Base-by-base conservation (phyloP, 2,329 filamentous ascomycete species). In the Daldinia sp. region DNA sequence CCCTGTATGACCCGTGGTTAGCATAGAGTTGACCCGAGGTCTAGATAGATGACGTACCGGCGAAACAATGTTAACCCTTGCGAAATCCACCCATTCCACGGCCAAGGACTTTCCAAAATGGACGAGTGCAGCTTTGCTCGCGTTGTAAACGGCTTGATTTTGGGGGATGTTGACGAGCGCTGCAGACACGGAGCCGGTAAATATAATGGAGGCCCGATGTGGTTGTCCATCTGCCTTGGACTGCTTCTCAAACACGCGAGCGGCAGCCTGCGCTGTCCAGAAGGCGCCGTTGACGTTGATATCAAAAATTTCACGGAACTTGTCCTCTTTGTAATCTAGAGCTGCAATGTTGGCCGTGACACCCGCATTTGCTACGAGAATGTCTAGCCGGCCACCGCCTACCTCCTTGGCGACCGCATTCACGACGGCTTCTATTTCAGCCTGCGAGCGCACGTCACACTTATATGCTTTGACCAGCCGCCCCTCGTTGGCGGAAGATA, bases 1-100 rank as follows among this genome's bases (percentile, higher is more conserved):
- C 74, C 74, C 70, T 74, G 29, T 51, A n/a, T 35, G 3, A 37
- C 23, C 8, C 17, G 4, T 27, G n/a, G 34, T 63, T 19, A 67
- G 56, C 23, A 37, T 30, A 5, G 13, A 19, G 2, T 25, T 2
- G 5, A 3, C 5, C 6, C 1, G 10, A 8, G 15, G 10, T 3
- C 11, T 21, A 23, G 27, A 25, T 4, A 23, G 21, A 9, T 8
- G 23, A 69, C 71, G 30, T 53, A 74, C 74, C 8, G 77, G 77
- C 3, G 77, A 79, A 8, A 79, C 70, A 48, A 71, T 78, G 56
- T 80, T 80, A 3, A 80, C 77, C 17, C 78, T 70, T 8, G 75
- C 74, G 60, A 79, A 79, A 17, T 78, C 76, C 1, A 75, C 76
- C 79, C 79, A 81, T 60, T 81, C 80, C 3, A 81, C 79, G 1